A percentile compares a stretch with the other conserved stretches of the same genome.
These are phyloP conservation scores for Eutypella sp. DNA, from an alignment of 2,329 filamentous ascomycete genomes.

Conservation along the genomic window DNA sequence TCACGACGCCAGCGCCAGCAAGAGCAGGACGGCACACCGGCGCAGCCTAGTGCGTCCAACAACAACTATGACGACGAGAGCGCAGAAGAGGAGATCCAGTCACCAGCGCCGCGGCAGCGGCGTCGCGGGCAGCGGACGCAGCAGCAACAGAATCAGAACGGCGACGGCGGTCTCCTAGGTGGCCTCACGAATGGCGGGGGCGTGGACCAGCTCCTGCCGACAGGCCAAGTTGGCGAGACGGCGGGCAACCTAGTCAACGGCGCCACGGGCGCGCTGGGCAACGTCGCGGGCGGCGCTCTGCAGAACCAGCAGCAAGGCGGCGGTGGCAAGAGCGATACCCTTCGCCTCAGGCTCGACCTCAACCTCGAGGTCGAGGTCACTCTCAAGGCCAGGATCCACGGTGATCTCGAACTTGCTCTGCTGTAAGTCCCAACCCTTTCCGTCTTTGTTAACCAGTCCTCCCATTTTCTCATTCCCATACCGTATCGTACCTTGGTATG, in stretches of 20 bases:
- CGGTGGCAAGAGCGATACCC: constrained; percentile 52
- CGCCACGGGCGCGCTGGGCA: constrained; percentile 21
- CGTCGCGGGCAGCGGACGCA: constrained; percentile 16
- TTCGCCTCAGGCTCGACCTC: constrained; percentile 70
- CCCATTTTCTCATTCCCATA: not conserved
- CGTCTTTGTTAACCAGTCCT: constrained; percentile 3
- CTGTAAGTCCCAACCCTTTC: constrained; percentile 37
- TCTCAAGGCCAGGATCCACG: constrained; percentile 79
- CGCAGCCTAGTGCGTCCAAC: constrained; percentile 17
- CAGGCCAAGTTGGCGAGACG: constrained; percentile 25
- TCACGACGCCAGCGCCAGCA: constrained; percentile 17
- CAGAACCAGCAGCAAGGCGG: constrained; percentile 10
- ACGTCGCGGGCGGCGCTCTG: constrained; percentile 20
- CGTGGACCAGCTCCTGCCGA: constrained; percentile 21
- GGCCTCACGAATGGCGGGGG: constrained; percentile 18
- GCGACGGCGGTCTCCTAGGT: constrained; percentile 14
- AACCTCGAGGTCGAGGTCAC: constrained; percentile 84
- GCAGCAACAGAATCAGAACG: constrained; percentile 16
- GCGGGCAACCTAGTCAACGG: constrained; percentile 23
- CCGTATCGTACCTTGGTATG: not conserved
- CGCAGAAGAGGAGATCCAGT: constrained; percentile 20
- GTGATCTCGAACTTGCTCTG: constrained; percentile 73
- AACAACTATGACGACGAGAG: constrained; percentile 16
- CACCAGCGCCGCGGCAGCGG: constrained; percentile 18
- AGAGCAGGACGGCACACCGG: constrained; percentile 9